Evolutionary conservation across 2,329 filamentous ascomycete genomes (phyloP).

Genomic region (Phyllosticta citrichinensis): DNA sequence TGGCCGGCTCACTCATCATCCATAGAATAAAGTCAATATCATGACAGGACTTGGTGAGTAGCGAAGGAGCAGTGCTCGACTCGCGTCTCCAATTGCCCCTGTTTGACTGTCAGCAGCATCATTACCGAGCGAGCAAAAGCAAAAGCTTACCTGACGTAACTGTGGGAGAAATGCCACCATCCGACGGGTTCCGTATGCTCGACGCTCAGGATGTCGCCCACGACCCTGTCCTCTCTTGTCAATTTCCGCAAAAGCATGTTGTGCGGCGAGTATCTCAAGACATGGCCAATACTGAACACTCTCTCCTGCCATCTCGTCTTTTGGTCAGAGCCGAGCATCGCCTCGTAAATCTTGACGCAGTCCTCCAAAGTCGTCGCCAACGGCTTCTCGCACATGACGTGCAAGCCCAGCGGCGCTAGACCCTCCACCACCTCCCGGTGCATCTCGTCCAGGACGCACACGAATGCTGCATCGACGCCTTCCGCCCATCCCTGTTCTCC

Average conservation of each 20-base stretch:
- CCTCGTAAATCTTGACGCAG: slow-evolving; percentile 63
- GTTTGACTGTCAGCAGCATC: not conserved
- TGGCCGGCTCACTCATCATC: slow-evolving; percentile 46
- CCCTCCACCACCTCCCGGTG: slow-evolving; percentile 73
- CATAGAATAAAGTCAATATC: slow-evolving; percentile 90
- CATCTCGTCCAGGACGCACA: slow-evolving; percentile 77
- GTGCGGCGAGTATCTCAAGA: slow-evolving; percentile 85
- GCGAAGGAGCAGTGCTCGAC: slow-evolving; percentile 62
- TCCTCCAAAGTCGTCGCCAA: slow-evolving; percentile 69
- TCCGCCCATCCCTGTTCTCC: slow-evolving; percentile 14
- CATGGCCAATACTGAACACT: slow-evolving; percentile 87
- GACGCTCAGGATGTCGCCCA: slow-evolving; percentile 77
- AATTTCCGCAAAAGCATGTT: slow-evolving; percentile 76
- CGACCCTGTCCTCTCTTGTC: slow-evolving; percentile 60
- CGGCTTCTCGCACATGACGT: slow-evolving; percentile 94
- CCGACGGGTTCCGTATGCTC: slow-evolving; percentile 92
- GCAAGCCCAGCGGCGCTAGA: slow-evolving; percentile 57
- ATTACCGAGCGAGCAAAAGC: not conserved
- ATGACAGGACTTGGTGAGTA: slow-evolving; percentile 93
- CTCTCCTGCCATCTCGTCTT: slow-evolving; percentile 13
- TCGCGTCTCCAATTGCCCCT: slow-evolving; percentile 88
- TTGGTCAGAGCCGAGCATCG: slow-evolving; percentile 31
- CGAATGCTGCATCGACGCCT: slow-evolving; percentile 48
- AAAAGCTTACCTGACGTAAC: not conserved
- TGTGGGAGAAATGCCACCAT: slow-evolving; percentile 71